These are phyloP conservation scores for Dalbergia oliveri DNA, from an alignment of 306 rosid species.

Conservation along the genomic window DNA sequence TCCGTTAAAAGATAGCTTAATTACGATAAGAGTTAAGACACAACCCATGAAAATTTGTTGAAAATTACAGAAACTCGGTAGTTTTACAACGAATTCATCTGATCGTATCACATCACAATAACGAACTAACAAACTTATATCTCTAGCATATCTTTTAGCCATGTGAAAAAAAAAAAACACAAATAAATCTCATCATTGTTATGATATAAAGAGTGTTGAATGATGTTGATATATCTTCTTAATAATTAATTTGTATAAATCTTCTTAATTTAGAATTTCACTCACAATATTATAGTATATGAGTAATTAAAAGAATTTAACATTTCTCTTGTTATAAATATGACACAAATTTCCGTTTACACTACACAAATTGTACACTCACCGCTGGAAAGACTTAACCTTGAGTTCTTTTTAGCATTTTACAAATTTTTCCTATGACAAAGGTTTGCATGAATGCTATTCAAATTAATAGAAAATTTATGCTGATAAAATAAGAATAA, in stretches of 20 bases:
- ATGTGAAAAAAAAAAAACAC: too few relatives aligned
- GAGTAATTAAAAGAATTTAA: too few relatives aligned
- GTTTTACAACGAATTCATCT: neutral
- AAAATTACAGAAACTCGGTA: slow-evolving; percentile 1
- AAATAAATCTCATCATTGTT: too few relatives aligned
- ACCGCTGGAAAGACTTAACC: neutral
- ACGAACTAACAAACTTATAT: too few relatives aligned
- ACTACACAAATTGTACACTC: neutral
- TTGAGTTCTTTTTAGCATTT: neutral
- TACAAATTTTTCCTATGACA: neutral
- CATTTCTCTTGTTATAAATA: neutral
- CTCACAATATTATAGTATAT: too few relatives aligned
- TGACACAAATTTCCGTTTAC: neutral
- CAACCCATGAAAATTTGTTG: neutral
- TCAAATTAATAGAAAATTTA: neutral
- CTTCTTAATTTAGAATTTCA: too few relatives aligned
- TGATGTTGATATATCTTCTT: too few relatives aligned
- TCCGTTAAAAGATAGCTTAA: slow-evolving; percentile 7
- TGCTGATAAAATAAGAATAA: neutral
- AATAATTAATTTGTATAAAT: too few relatives aligned
- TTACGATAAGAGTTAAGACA: slow-evolving; percentile 6
- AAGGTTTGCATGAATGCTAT: neutral
- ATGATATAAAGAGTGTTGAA: too few relatives aligned
- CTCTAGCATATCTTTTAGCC: too few relatives aligned
- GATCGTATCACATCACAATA: neutral